Conservation (phyloP, 495 filamentous ascomycete genomes). For the Penicillium riverlandense region DNA sequence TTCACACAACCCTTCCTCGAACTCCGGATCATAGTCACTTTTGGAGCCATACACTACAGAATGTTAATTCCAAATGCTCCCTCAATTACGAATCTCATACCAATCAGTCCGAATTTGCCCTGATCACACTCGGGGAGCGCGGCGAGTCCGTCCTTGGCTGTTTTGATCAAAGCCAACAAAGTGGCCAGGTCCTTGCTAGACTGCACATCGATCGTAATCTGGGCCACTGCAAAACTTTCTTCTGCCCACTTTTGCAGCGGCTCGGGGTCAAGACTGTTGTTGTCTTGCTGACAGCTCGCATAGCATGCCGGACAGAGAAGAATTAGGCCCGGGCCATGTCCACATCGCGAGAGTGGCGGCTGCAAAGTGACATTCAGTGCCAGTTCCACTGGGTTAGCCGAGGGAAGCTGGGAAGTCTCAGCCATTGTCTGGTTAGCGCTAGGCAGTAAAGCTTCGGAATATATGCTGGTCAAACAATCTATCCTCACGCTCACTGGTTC, state of each 20-base stretch:
- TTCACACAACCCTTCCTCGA: conserved; percentile 8
- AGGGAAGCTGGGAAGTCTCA: conserved; percentile 2
- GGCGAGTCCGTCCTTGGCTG: conserved; percentile 8
- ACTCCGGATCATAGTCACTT: conserved; percentile 14
- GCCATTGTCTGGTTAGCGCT: neutral
- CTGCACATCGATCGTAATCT: conserved; percentile 15
- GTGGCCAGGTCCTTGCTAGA: conserved; percentile 1
- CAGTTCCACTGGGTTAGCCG: conserved; percentile 3
- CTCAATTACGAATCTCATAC: conserved; percentile 1
- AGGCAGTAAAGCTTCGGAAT: neutral
- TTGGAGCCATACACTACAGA: conserved; percentile 19
- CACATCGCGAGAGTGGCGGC: conserved; percentile 49
- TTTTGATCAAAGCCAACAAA: conserved; percentile 3
- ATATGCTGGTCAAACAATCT: too few relatives aligned
- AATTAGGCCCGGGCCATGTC: conserved; percentile 47
- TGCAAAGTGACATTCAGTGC: conserved; percentile 23
- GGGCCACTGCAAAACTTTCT: conserved; percentile 28
- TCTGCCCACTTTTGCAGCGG: conserved; percentile 34
- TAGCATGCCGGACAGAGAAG: conserved; percentile 24
- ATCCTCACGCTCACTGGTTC: too few relatives aligned
- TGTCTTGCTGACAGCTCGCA: conserved; percentile 13
- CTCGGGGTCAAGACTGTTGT: conserved; percentile 22
- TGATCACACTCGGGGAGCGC: conserved; percentile 10
- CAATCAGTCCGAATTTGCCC: conserved; percentile 13
- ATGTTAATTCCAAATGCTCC: neutral